Evolutionary conservation across 2,329 filamentous ascomycete species (phyloP).

Genomic region (Aspergillus ustus): DNA sequence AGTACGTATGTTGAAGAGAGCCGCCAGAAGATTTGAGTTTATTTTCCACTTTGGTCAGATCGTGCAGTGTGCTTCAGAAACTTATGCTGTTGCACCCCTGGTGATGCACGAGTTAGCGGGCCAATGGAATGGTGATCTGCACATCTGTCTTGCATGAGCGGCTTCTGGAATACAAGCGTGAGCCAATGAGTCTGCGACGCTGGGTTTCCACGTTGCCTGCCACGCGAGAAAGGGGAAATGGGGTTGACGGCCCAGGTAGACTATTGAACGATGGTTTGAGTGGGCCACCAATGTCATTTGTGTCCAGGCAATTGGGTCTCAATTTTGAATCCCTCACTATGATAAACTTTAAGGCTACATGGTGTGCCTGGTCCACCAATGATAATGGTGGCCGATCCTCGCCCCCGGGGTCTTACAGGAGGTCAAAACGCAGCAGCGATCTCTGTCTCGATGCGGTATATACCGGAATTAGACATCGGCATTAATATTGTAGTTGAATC

Average conservation of each 20-base stretch:
- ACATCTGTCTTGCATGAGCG: constrained; percentile 6
- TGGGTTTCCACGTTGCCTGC: constrained; percentile 6
- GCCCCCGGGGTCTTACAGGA: not conserved
- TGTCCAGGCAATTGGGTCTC: constrained; percentile 4
- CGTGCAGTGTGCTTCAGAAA: constrained; percentile 2
- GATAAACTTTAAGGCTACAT: constrained; percentile 9
- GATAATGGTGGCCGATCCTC: constrained; percentile 1
- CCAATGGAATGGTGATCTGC: constrained; percentile 12
- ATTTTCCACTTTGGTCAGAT: constrained; percentile 9
- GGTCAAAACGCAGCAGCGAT: constrained; percentile 5
- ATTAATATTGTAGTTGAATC: not conserved
- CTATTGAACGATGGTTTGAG: constrained; percentile 5
- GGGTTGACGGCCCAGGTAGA: constrained; percentile 2
- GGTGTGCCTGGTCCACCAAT: constrained; percentile 3
- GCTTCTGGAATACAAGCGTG: not conserved
- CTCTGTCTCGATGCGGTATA: constrained; percentile 1
- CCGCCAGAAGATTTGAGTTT: constrained; percentile 9
- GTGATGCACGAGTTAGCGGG: not conserved
- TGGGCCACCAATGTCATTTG: constrained; percentile 6
- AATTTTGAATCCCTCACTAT: not conserved
- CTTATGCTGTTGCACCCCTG: not conserved
- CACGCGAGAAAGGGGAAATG: constrained; percentile 1
- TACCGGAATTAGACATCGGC: not conserved
- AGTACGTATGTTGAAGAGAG: not conserved
- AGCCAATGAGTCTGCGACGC: not conserved